A percentile compares a stretch with the other conserved stretches of the same genome.
Conservation (phyloP, 495 filamentous ascomycete species). For the Tetracladium marchalianum region DNA sequence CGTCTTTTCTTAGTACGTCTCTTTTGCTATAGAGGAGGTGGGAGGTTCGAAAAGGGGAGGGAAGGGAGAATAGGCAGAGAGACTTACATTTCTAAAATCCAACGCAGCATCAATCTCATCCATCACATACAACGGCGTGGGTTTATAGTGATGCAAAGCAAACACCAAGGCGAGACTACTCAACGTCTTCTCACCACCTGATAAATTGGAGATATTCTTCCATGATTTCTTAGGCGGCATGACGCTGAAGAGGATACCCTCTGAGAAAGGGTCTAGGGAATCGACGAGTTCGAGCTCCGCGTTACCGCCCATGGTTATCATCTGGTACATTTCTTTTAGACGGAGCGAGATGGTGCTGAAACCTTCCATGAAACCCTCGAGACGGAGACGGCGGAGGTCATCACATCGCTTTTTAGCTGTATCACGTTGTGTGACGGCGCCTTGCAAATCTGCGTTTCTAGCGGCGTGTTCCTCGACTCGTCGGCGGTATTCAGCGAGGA, state of each 20-base stretch:
- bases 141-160: conserved; percentile 95
- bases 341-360: conserved; percentile 91
- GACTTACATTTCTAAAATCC: conserved; percentile 92
- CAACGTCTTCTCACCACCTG: conserved; percentile 93
- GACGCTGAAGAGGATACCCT: conserved; percentile 92
- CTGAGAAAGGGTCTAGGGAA: conserved; percentile 88
- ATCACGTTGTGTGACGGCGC: conserved; percentile 68
- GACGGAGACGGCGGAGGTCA: conserved; percentile 74
- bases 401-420: conserved; percentile 82
- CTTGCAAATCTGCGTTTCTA: conserved; percentile 68
- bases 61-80: too few species aligned
- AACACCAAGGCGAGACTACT: conserved; percentile 92
- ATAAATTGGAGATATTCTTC: conserved; percentile 97
- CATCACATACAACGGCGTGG: conserved; percentile 97
- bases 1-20: too few species aligned
- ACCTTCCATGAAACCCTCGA: conserved; percentile 98
- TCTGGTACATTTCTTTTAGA: conserved; percentile 99
- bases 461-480: conserved; percentile 78
- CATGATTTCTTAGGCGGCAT: conserved; percentile 99
- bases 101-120: conserved; percentile 98
- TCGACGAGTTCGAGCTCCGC: conserved; percentile 96
- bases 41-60: background rate
- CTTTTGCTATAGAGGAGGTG: too few species aligned
- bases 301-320: conserved; percentile 99
- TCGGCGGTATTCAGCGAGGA: conserved; percentile 87